Base-by-base conservation (phyloP, 257 asterid species). In the Rubia yunnanensis region DNA sequence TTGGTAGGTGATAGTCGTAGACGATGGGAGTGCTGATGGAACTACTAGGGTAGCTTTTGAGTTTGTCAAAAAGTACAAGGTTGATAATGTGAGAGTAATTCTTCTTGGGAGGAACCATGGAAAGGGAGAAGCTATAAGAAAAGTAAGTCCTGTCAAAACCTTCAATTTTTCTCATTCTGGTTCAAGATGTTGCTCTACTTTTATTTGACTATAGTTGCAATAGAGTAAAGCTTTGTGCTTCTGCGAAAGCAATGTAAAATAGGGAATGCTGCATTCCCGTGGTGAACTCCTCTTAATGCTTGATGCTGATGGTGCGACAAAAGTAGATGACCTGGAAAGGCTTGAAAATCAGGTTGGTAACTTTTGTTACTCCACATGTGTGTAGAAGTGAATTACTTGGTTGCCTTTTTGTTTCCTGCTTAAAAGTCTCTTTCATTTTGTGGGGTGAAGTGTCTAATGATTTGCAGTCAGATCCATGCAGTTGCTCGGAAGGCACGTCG, bases 241-340 rank as follows among this genome's bases (percentile, higher is more conserved):
- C 73, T 74, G 85, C 80, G 88, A 89, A 84, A 89, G 95, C 92
- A 82, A 77, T 84, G 81, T 78, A 75, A 81, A 88, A 82, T 87
- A 94, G 99, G 98, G 99, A 65, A 88, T 94, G 95, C 91, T 94
- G 76, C 99, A 94, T 78, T 87, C 99, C 61, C 99, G 99, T 49
- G 99, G 98, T 70, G 95, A 84, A 80, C 83, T 94, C 57, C 87
- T 91, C 72, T 74, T 94, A 77, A 94, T 94, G 99, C 95, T 94
- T 72, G 99, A 94, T 84, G 99, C 99, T 76, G 98, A 94, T 75
- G 98, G 96, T 17, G 98, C 99, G 65, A 94, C 99, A 68, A 86
- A 83, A 79, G 87, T 90, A 68, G 77, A 72, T 48, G 98, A 94
- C 79, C 87, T 94, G 70, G 96, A 90, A 84, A 94, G 90, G 76